Conservation (phyloP, 1,139 yeast species). For the Groenewaldozyma auringiensis region DNA sequence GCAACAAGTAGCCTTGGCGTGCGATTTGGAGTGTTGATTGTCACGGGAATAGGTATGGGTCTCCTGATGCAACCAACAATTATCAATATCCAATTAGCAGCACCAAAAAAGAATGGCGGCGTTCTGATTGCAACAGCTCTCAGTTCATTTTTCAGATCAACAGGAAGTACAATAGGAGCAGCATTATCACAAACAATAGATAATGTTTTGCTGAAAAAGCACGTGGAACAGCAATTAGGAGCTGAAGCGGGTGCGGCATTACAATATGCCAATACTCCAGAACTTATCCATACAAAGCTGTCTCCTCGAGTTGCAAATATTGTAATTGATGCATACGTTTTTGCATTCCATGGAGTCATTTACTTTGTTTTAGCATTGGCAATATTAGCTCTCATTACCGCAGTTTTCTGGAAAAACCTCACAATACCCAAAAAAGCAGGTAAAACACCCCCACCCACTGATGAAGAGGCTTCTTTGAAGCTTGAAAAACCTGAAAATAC, state of each 20-base stretch:
- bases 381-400: slow-evolving; percentile 13
- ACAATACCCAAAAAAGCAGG: slow-evolving; percentile 10
- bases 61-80: slow-evolving; percentile 44
- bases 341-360: slow-evolving; percentile 20
- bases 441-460: not conserved
- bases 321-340: slow-evolving; percentile 17
- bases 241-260: not conserved
- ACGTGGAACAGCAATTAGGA: not conserved
- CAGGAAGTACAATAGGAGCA: slow-evolving; percentile 45
- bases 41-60: slow-evolving; percentile 50
- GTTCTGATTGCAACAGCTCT: slow-evolving; percentile 45
- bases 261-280: not conserved
- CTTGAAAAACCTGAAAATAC: slow-evolving; percentile 20
- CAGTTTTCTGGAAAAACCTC: slow-evolving; percentile 19
- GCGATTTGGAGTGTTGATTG: slow-evolving; percentile 46
- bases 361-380: slow-evolving; percentile 19
- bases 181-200: slow-evolving; percentile 44
- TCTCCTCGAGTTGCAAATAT: slow-evolving; percentile 26
- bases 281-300: slow-evolving; percentile 19
- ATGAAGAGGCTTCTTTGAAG: not conserved
- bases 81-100: slow-evolving; percentile 40
- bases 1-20: slow-evolving; percentile 33
- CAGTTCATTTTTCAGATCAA: slow-evolving; percentile 40
- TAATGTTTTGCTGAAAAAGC: slow-evolving; percentile 39
- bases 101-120: slow-evolving; percentile 47